Evolutionary conservation across 2,329 filamentous ascomycete species (phyloP), one percentile per base, ranked within the genome.

Genomic region (Chrysoporthe austroafricana): DNA sequence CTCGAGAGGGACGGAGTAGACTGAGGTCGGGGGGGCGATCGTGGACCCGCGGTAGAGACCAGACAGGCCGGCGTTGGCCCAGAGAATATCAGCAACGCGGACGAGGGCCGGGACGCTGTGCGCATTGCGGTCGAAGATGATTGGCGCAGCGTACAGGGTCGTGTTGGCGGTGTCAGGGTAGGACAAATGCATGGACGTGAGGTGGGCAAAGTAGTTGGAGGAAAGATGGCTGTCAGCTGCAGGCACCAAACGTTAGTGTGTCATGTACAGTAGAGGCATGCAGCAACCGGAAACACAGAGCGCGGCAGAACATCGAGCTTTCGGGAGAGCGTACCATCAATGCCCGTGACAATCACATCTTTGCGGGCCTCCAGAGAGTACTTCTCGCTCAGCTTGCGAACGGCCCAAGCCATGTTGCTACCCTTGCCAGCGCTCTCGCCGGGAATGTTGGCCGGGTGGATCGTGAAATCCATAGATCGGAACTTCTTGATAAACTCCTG

Each of bases 91-190:
- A 62, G 90, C 90, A 42, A 91, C 88, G 46, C 90, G 88, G 65
- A 92, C 90, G 46, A 91, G 81, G 21, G 88, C 84, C 16, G 90
- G 88, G 2, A 91, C 89, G 50, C 81, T 83, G 76, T 92, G 87
- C 8, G 90, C 87, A 73, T 92, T 93, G 71, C 90, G 88, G 73
- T 92, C 90, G 72, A 92, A 92, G 69, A 92, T 87, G 69, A 92
- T 90, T 21, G 90, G 90, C 11, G 88, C 88, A 13, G 88, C 83
- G 74, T 93, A 92, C 42, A 92, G 75, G 0, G 90, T 90, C 36
- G 86, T 90, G 43, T 79, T 77, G 16, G 87, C 85, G 16, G 86
- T 88, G 59, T 89, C 85, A 5, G 87, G 85, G 71, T 88, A 79
- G 11, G 83, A 78, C 62, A 85, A 76, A 74, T 92, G 90, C 82